These are phyloP conservation scores for Sophora flavescens DNA, from an alignment of 306 rosid genomes.

Conservation along the genomic window DNA sequence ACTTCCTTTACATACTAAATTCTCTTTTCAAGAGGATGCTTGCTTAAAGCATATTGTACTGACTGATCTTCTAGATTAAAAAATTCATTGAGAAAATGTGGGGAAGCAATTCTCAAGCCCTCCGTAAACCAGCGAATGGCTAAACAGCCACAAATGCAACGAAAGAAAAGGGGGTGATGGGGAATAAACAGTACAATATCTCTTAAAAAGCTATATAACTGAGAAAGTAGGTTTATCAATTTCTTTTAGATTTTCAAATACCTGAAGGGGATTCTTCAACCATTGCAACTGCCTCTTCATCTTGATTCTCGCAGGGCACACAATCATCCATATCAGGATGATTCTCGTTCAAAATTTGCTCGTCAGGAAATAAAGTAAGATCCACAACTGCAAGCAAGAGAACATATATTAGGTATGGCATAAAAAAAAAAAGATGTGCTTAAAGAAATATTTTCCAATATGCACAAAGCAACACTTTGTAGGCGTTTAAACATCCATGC, in stretches of 20 bases:
- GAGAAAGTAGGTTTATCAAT: conserved; percentile 24
- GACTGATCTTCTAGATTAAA: conserved; percentile 6
- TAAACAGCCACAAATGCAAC: not conserved
- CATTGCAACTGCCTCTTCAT: conserved; percentile 81
- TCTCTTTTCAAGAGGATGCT: not conserved
- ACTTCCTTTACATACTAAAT: not conserved
- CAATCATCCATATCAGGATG: conserved; percentile 82
- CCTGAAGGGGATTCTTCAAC: conserved; percentile 82
- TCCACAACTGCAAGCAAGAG: conserved; percentile 59
- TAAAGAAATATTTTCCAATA: not conserved
- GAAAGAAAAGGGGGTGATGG: not conserved
- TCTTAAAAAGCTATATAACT: not conserved
- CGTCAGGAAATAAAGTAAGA: conserved; percentile 68
- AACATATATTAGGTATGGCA: conserved; percentile 15
- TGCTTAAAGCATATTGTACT: not conserved
- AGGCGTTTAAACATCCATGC: not conserved
- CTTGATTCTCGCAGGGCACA: conserved; percentile 65
- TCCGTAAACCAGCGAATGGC: not conserved
- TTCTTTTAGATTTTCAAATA: conserved; percentile 31
- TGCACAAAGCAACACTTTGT: not conserved
- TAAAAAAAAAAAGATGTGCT: not conserved
- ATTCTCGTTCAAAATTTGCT: conserved; percentile 66
- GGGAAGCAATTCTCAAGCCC: not conserved
- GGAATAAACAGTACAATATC: not conserved
- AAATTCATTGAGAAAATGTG: not conserved